Conservation (phyloP, 805 yeast genomes). For the Jamesozyma piceae region DNA sequence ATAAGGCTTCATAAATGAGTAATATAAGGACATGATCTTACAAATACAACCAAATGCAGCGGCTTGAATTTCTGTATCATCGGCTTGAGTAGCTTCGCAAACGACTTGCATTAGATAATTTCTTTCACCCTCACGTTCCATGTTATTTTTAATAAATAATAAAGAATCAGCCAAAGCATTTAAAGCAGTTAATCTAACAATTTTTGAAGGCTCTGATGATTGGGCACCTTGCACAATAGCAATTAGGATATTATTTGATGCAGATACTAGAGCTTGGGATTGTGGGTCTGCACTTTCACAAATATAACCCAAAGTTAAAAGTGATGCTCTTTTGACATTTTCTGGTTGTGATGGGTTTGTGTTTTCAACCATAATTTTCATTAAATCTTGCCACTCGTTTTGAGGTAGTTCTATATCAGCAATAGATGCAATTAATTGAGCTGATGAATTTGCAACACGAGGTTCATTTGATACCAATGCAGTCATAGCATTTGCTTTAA, state of each 20-base stretch:
- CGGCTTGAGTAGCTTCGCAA: slow-evolving; percentile 95
- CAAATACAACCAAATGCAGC: slow-evolving; percentile 95
- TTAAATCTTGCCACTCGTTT: slow-evolving; percentile 80
- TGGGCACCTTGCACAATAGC: slow-evolving; percentile 97
- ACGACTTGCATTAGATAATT: slow-evolving; percentile 97
- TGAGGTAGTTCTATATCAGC: slow-evolving; percentile 92
- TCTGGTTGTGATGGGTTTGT: slow-evolving; percentile 73
- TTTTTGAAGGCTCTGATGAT: slow-evolving; percentile 59
- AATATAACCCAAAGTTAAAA: slow-evolving; percentile 86
- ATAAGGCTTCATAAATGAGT: slow-evolving; percentile 81
- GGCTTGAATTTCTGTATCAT: slow-evolving; percentile 73
- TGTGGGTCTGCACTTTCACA: slow-evolving; percentile 89
- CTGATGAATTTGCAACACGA: slow-evolving; percentile 81
- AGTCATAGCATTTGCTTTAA: slow-evolving; percentile 55
- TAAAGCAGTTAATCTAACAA: slow-evolving; percentile 81
- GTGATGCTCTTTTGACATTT: slow-evolving; percentile 75
- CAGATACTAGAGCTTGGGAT: slow-evolving; percentile 60
- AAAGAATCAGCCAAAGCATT: slow-evolving; percentile 86
- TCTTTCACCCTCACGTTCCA: slow-evolving; percentile 89
- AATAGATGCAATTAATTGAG: slow-evolving; percentile 91
- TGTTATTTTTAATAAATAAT: slow-evolving; percentile 79
- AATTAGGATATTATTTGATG: slow-evolving; percentile 84
- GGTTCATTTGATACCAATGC: slow-evolving; percentile 53
- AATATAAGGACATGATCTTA: slow-evolving; percentile 81
- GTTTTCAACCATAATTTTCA: slow-evolving; percentile 74